phyloP scores from a whole-genome alignment of 2,329 filamentous ascomycete genomes.

The Tolypocladium paradoxum region DNA sequence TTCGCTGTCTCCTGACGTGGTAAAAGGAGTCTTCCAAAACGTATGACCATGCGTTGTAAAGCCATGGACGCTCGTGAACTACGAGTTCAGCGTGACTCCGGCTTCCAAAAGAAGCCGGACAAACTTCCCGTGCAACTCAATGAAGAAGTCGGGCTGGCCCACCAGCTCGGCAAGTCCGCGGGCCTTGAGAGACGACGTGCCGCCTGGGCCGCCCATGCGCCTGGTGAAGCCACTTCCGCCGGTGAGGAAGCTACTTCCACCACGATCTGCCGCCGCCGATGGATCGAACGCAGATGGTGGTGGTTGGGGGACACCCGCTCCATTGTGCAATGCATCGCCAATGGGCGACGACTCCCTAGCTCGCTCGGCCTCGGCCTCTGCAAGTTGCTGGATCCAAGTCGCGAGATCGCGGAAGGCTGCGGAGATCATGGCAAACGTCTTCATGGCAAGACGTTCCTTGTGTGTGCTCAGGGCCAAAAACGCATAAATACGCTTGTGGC shows the following conservation, averaged over 20 bases:
- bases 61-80: slow-evolving; percentile 2
- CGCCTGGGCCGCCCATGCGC: slow-evolving; percentile 45
- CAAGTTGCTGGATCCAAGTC: slow-evolving; percentile 54
- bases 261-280: slow-evolving; percentile 23
- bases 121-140: slow-evolving; percentile 54
- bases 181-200: slow-evolving; percentile 44
- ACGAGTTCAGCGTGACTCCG: slow-evolving; percentile 41
- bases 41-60: not conserved
- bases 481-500: slow-evolving; percentile 58
- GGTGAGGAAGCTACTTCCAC: slow-evolving; percentile 45
- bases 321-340: slow-evolving; percentile 27
- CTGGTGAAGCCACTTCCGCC: slow-evolving; percentile 46
- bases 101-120: slow-evolving; percentile 52
- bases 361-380: slow-evolving; percentile 51
- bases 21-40: not conserved
- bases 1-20: not conserved
- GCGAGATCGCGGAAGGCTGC: slow-evolving; percentile 54
- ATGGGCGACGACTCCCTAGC: slow-evolving; percentile 32
- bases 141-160: slow-evolving; percentile 57
- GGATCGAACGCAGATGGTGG: slow-evolving; percentile 17
- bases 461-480: slow-evolving; percentile 56
- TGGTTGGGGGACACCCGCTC: slow-evolving; percentile 18
- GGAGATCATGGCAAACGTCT: slow-evolving; percentile 52
- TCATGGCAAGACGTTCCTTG: slow-evolving; percentile 54
- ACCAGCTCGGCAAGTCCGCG: slow-evolving; percentile 55